Evolutionary conservation across 352 stramenopile species (phyloP).

Genomic region (Thraustotheca clavata): DNA sequence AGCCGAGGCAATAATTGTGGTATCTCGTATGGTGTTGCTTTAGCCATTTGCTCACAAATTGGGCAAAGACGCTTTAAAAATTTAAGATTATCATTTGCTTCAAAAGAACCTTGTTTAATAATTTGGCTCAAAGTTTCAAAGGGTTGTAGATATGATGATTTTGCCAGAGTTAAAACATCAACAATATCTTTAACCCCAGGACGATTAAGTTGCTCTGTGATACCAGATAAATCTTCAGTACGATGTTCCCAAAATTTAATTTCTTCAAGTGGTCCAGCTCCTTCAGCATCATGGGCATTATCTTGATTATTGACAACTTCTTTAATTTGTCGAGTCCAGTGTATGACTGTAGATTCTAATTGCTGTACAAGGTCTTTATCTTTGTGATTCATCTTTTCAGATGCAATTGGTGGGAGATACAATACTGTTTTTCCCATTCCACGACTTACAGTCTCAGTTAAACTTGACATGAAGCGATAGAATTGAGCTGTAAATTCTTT

Average conservation of each 20-base stretch:
- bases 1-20: conserved; percentile 86
- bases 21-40: conserved; percentile 82
- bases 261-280: conserved; percentile 87
- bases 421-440: conserved; percentile 89
- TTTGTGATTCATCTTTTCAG: conserved; percentile 78
- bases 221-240: conserved; percentile 88
- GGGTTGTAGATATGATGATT: conserved; percentile 90
- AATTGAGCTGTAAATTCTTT: conserved; percentile 93
- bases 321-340: conserved; percentile 97
- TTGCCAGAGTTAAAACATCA: conserved; percentile 75
- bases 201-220: conserved; percentile 89
- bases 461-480: conserved; percentile 91
- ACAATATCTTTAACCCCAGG: conserved; percentile 87
- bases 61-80: conserved; percentile 90
- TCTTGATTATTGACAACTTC: conserved; percentile 95
- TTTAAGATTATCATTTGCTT: conserved; percentile 92
- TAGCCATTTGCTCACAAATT: conserved; percentile 84
- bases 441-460: conserved; percentile 90
- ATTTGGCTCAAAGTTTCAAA: conserved; percentile 90
- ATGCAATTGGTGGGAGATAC: conserved; percentile 82
- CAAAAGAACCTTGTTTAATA: conserved; percentile 86
- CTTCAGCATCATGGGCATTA: conserved; percentile 86
- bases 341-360: conserved; percentile 94
- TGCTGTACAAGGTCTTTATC: conserved; percentile 94
- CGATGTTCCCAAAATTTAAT: conserved; percentile 94